Evolutionary conservation across 2,329 filamentous ascomycete species (phyloP), one percentile per base, ranked within the genome.

Genomic region (Gnomoniopsis sp.): DNA sequence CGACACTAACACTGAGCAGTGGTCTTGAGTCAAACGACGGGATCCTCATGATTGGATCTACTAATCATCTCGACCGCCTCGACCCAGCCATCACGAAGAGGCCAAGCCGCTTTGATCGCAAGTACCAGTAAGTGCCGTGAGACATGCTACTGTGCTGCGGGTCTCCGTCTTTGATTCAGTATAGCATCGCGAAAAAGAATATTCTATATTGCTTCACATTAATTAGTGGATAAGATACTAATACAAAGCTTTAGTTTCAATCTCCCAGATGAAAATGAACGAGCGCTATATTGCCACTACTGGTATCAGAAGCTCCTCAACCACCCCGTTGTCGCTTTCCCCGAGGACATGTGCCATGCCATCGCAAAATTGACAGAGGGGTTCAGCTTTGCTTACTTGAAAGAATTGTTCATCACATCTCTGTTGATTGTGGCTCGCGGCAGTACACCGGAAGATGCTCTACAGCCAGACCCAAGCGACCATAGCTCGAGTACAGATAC

Each of bases 301-400:
- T 89, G 87, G 87, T 78, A 84, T 64, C 67, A 67, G 19, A 83
- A 79, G 76, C 74, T 89, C 6, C 70, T 74, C 38, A 72, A 76
- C 63, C 87, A 86, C 69, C 74, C 82, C 60, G 76, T 80, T 10
- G 74, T 89, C 44, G 79, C 83, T 7, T 88, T 89, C 64, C 85
- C 85, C 0, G 77, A 83, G 66, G 74, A 76, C 61, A 75, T 89
- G 4, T 84, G 81, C 67, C 66, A 68, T 1, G 79, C 81, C n/a
- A 80, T 88, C 60, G 86, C 86, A 3, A 76, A 77, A 11, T 85
- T 88, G 61, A 89, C 85, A 0, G 71, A 81, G 26, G 78, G 78
- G n/a, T 89, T 89, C 70, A 86, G 83, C 63, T 89, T 89, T 67
- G 86, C 86, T 0, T 89, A 88, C 66, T 80, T 89, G 70, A 86